Conservation (phyloP, 345 rosid species). For the Clausena lansium region DNA sequence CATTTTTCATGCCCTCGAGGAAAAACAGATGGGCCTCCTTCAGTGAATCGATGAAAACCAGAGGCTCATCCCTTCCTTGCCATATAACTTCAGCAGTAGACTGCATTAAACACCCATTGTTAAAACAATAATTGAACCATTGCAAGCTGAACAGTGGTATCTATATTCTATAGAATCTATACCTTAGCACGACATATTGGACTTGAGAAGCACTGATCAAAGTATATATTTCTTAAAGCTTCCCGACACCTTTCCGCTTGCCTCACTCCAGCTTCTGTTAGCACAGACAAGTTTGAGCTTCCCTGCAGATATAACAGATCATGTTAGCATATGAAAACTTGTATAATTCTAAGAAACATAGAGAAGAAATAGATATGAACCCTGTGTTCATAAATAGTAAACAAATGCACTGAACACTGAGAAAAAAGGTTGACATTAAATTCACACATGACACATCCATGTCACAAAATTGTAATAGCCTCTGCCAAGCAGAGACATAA, state of each 20-base stretch:
- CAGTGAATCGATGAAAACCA: conserved; percentile 61
- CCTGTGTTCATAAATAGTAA: not conserved
- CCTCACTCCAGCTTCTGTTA: conserved; percentile 57
- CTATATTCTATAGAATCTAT: not conserved
- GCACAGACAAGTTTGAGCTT: conserved; percentile 59
- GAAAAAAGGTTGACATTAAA: not conserved
- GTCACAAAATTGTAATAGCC: not conserved
- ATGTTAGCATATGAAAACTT: conserved; percentile 1
- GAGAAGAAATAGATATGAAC: not conserved
- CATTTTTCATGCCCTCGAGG: conserved; percentile 79
- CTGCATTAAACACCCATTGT: conserved; percentile 31
- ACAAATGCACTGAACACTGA: not conserved
- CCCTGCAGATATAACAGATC: conserved; percentile 31
- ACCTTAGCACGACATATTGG: conserved; percentile 74
- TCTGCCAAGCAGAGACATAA: not conserved
- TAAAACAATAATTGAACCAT: not conserved
- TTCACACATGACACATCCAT: not conserved
- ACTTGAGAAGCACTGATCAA: conserved; percentile 57
- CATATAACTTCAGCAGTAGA: conserved; percentile 59
- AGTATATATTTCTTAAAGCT: conserved; percentile 42
- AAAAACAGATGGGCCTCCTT: conserved; percentile 58
- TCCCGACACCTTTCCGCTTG: conserved; percentile 56
- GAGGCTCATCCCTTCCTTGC: conserved; percentile 52
- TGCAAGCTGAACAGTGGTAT: not conserved
- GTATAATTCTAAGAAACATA: not conserved